These are phyloP conservation scores for Fusarium tuaranense DNA, from an alignment of 2,329 filamentous ascomycete genomes.

Conservation along the genomic window DNA sequence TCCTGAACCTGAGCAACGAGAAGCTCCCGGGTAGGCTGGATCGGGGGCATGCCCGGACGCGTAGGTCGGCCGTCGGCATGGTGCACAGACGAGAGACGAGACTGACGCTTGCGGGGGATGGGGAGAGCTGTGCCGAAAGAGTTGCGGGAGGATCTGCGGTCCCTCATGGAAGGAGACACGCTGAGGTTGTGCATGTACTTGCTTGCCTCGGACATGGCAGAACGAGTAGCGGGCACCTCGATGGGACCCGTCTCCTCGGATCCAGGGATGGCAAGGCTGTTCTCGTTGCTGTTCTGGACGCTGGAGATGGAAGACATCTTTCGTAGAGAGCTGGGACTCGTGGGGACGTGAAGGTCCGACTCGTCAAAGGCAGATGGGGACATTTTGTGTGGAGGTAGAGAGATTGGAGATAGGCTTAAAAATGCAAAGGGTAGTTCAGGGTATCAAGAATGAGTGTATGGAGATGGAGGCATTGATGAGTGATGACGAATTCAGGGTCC, in stretches of 20 bases:
- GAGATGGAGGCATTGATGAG: conserved; percentile 12
- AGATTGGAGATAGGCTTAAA: not conserved
- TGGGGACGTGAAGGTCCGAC: conserved; percentile 54
- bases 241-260: conserved; percentile 65
- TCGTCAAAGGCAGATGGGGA: conserved; percentile 65
- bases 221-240: conserved; percentile 77
- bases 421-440: conserved; percentile 26
- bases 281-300: conserved; percentile 29
- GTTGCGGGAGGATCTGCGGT: conserved; percentile 77
- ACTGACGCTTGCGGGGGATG: conserved; percentile 78
- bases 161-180: conserved; percentile 73
- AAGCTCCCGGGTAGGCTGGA: conserved; percentile 74
- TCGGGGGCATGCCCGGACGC: conserved; percentile 68
- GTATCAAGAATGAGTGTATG: conserved; percentile 36
- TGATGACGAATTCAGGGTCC: conserved; percentile 19
- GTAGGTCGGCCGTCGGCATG: conserved; percentile 58
- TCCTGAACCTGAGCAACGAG: conserved; percentile 78
- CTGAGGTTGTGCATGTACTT: conserved; percentile 81
- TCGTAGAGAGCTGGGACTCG: conserved; percentile 33
- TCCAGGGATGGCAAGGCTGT: conserved; percentile 49
- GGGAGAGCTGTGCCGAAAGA: conserved; percentile 80
- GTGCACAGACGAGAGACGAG: conserved; percentile 72
- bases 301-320: conserved; percentile 27
- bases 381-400: conserved; percentile 49
- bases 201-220: conserved; percentile 74